Percentiles rank a stretch among this genome's conserved stretches.
Evolutionary conservation across 495 filamentous ascomycete species (phyloP).

Genomic region (Lasiosphaeria ovina): DNA sequence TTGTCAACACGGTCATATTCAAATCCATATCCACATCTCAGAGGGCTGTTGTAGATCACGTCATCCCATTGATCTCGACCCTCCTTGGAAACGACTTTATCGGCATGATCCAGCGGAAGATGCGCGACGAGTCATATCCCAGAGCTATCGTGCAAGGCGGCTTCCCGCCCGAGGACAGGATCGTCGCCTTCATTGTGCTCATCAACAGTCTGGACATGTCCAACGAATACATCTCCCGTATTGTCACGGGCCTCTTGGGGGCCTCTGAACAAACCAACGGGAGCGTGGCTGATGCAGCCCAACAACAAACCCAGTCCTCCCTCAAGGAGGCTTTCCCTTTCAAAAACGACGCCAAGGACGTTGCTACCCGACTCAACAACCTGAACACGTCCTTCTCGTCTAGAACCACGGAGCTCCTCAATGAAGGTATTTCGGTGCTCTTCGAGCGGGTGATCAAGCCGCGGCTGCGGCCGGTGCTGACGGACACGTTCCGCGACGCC

Average conservation of each 20-base stretch:
- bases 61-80: constrained; percentile 75
- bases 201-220: constrained; percentile 93
- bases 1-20: constrained; percentile 86
- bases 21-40: constrained; percentile 85
- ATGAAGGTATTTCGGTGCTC: constrained; percentile 76
- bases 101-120: constrained; percentile 94
- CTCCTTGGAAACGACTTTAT: constrained; percentile 93
- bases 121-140: constrained; percentile 93
- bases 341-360: constrained; percentile 65
- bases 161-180: constrained; percentile 77
- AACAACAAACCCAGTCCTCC: constrained; percentile 20
- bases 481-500: constrained; percentile 86
- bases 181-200: constrained; percentile 82
- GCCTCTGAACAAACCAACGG: constrained; percentile 29
- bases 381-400: constrained; percentile 68
- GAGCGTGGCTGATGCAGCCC: neutral
- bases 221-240: constrained; percentile 83
- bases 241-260: constrained; percentile 65
- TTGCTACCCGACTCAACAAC: constrained; percentile 62
- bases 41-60: constrained; percentile 65
- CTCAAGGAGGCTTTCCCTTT: constrained; percentile 75
- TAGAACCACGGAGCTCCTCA: constrained; percentile 77
- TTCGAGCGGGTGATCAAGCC: constrained; percentile 87
- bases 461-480: constrained; percentile 78
- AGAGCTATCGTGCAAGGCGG: constrained; percentile 69